phyloP scores from a whole-genome alignment of 1,284 basidiomycete genomes.

The Salmacisia buchloeana region DNA sequence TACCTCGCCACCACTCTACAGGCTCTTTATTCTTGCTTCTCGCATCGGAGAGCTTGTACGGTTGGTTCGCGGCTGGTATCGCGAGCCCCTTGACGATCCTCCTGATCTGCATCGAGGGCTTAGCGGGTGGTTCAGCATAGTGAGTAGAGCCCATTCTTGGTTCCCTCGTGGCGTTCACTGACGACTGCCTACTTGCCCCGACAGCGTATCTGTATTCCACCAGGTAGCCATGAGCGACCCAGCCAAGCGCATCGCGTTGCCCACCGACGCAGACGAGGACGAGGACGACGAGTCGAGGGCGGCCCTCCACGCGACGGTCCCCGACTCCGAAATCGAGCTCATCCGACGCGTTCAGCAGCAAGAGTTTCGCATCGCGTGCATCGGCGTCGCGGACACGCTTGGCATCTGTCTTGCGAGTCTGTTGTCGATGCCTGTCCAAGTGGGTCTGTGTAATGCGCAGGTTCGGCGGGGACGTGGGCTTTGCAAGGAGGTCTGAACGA shows the following conservation, averaged over 20 bases:
- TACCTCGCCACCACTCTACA: constrained; percentile 3
- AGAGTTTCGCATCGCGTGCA: constrained; percentile 47
- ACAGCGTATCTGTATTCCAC: constrained; percentile 34
- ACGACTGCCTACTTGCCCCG: not conserved
- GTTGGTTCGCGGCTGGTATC: constrained; percentile 42
- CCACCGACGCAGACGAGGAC: not conserved
- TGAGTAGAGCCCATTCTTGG: too few species aligned
- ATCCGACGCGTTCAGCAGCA: constrained; percentile 32
- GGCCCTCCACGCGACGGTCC: constrained; percentile 11
- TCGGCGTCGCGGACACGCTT: constrained; percentile 44
- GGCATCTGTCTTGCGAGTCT: constrained; percentile 42
- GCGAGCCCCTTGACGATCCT: constrained; percentile 44
- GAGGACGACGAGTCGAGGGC: constrained; percentile 8
- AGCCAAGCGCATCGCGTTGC: not conserved
- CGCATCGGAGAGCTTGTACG: constrained; percentile 58
- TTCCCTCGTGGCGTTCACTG: too few species aligned
- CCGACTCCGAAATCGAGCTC: not conserved
- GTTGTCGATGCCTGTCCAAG: constrained; percentile 45
- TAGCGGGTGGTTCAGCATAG: constrained; percentile 33
- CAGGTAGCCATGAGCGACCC: constrained; percentile 31
- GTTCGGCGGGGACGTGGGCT: constrained; percentile 29
- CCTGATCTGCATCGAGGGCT: constrained; percentile 41
- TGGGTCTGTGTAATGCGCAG: constrained; percentile 34
- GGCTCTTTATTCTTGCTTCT: constrained; percentile 61
- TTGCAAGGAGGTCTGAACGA: constrained; percentile 36